phyloP scores from a whole-genome alignment of 768 basidiomycete species.

The Floccularia luteovirens region DNA sequence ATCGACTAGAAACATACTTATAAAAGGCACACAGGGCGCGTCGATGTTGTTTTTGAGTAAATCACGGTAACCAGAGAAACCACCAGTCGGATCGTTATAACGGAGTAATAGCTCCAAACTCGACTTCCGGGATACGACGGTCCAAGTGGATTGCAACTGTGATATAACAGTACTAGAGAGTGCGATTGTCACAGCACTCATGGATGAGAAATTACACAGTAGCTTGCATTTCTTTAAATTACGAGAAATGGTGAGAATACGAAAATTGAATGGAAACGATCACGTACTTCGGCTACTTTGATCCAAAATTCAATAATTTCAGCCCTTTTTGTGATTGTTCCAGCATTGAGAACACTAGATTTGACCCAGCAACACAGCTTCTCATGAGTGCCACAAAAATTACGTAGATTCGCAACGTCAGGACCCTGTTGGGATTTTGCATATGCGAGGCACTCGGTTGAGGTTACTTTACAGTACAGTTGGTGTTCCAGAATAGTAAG shows the following conservation, averaged over 20 bases:
- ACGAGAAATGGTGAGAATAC: constrained; percentile 5
- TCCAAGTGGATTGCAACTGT: constrained; percentile 58
- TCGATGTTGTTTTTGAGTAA: constrained; percentile 35
- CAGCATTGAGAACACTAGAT: constrained; percentile 45
- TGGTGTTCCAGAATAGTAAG: constrained; percentile 68
- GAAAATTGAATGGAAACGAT: constrained; percentile 3
- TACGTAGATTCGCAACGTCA: constrained; percentile 33
- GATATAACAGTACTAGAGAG: constrained; percentile 53
- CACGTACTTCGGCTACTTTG: constrained; percentile 65
- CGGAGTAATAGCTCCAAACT: constrained; percentile 43
- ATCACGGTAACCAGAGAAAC: constrained; percentile 47
- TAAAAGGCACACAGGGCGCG: constrained; percentile 61
- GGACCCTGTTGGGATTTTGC: constrained; percentile 30
- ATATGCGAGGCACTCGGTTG: constrained; percentile 71
- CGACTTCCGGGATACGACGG: constrained; percentile 45
- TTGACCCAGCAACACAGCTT: constrained; percentile 64
- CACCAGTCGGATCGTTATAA: constrained; percentile 51
- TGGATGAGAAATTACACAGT: constrained; percentile 59
- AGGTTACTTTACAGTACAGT: constrained; percentile 61
- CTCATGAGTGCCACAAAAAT: constrained; percentile 56
- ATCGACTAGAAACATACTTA: constrained; percentile 56
- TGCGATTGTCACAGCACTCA: constrained; percentile 59
- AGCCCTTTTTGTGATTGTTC: constrained; percentile 43
- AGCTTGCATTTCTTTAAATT: constrained; percentile 51
- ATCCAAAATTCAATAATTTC: constrained; percentile 69